Evolutionary conservation across 2,329 filamentous ascomycete genomes (phyloP), one percentile per base, ranked within the genome.

Genomic region (Alternaria arborescens): DNA sequence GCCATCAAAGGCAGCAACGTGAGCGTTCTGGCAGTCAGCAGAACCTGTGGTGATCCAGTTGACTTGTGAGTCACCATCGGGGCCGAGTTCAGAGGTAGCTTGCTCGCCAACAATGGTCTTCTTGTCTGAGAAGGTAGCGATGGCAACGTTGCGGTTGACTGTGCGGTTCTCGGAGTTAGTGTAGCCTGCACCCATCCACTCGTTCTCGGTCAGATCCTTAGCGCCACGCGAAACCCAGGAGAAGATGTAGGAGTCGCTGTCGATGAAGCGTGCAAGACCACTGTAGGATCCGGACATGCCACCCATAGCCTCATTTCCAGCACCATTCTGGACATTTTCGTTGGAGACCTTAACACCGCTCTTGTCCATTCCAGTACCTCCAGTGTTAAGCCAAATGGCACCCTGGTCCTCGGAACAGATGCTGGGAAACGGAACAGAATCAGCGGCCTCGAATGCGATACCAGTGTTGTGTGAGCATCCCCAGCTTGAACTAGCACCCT

Each of bases 381-480:
- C 81, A 22, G 86, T 88, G 79, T 89, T 89, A 50, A 89, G 79
- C 87, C 87, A 89, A 76, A 89, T 87, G 42, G 82, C 84, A 22
- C 87, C 87, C 71, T 89, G 86, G 64, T 89, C 87, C 67, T 88
- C 86, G 18, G 87, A 83, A 67, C 86, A 88, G 60, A 88, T 79
- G 53, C 82, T 85, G 22, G 86, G 85, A 61, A 86, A 89, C 4
- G 87, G 87, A 18, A 83, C 79, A 14, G 80, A 82, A 51, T 87
- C 86, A 20, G 87, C 86, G 18, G 83, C 85, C 71, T 88, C 87
- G 55, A 89, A 84, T 6, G 86, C 86, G 56, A 89, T 89, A 57
- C 87, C 87, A 1, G 86, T 88, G 77, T 89, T 89, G 81, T 89
- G 86, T 6, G 83, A 86, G 79, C 87, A 89, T 18, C 87, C 87